Base-by-base conservation (phyloP, 2,329 filamentous ascomycete genomes). In the Aspergillus japonicus region DNA sequence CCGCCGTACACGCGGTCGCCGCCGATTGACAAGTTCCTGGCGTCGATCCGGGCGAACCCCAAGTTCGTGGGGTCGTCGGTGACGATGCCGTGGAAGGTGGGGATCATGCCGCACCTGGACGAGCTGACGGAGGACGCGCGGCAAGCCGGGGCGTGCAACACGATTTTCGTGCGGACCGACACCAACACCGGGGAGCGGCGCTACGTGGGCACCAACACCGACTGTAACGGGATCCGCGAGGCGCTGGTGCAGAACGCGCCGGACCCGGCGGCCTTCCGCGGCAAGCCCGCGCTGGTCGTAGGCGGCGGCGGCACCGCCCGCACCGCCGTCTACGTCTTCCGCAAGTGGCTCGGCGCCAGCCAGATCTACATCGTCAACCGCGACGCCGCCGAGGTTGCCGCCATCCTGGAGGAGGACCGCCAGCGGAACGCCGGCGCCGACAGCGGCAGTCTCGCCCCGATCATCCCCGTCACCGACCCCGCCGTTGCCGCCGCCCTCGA, bases 11-110 rank as follows among this genome's bases (percentile, higher is more conserved):
- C 73, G 2, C 62, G 57, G 21, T 76, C 73, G 3, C 74, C 73
- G 2, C 66, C 73, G 3, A 74, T 79, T 50, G 60, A 69, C 21
- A 71, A 65, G 31, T 77, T 73, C 62, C 62, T 78, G 5, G 64
- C 64, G 44, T 70, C 72, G 24, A 72, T 77, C 64, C 70, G 71
- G 44, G 60, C 68, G 47, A 75, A 78, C 59, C 70, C 73, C 44
- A 77, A 77, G 57, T 77, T 77, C 56, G 72, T 78, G 84, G 88
- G 88, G 57, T 85, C 88, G 23, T 86, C 88, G 3, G 87, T 94
- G 42, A 94, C 90, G 21, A 95, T 94, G 90, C 91, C 91, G 0
- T 87, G 91, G 80, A 94, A 95, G 75, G 85, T 94, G 26, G 82
- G 86, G 67, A 91, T 94, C 71, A 85, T 93, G 61, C 81, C 85